phyloP scores from a whole-genome alignment of 306 rosid species.

The Vigna nakashimae region DNA sequence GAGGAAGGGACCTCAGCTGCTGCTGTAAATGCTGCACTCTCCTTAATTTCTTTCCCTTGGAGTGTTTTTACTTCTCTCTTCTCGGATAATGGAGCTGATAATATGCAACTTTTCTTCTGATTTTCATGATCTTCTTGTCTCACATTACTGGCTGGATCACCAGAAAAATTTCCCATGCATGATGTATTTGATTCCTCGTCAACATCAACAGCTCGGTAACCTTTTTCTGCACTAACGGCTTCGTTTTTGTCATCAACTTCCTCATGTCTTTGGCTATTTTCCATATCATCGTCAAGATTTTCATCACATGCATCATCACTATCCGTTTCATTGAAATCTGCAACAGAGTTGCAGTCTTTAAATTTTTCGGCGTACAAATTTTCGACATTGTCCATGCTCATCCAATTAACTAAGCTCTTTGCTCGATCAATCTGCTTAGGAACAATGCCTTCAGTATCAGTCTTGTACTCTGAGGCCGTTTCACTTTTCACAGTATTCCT shows the following conservation, averaged over 20 bases:
- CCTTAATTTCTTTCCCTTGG: slow-evolving; percentile 44
- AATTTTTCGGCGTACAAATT: slow-evolving; percentile 50
- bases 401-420: slow-evolving; percentile 68
- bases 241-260: slow-evolving; percentile 39
- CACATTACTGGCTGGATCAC: slow-evolving; percentile 37
- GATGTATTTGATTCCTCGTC: slow-evolving; percentile 38
- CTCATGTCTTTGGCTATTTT: slow-evolving; percentile 46
- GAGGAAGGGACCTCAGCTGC: slow-evolving; percentile 33
- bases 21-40: slow-evolving; percentile 36
- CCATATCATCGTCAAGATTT: slow-evolving; percentile 46
- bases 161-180: slow-evolving; percentile 33
- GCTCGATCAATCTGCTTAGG: slow-evolving; percentile 41
- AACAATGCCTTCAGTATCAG: slow-evolving; percentile 41
- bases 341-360: slow-evolving; percentile 53
- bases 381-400: slow-evolving; percentile 78
- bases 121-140: slow-evolving; percentile 46
- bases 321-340: slow-evolving; percentile 60
- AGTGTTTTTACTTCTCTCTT: slow-evolving; percentile 38
- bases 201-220: slow-evolving; percentile 29
- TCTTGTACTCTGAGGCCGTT: slow-evolving; percentile 48
- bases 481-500: slow-evolving; percentile 48
- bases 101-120: slow-evolving; percentile 36
- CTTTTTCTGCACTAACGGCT: slow-evolving; percentile 40
- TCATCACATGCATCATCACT: slow-evolving; percentile 60
- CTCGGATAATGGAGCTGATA: slow-evolving; percentile 35